A percentile compares a stretch with the other conserved stretches of the same genome.
Conservation (phyloP, 116 monocot species). For the Cymodocea nodosa region DNA sequence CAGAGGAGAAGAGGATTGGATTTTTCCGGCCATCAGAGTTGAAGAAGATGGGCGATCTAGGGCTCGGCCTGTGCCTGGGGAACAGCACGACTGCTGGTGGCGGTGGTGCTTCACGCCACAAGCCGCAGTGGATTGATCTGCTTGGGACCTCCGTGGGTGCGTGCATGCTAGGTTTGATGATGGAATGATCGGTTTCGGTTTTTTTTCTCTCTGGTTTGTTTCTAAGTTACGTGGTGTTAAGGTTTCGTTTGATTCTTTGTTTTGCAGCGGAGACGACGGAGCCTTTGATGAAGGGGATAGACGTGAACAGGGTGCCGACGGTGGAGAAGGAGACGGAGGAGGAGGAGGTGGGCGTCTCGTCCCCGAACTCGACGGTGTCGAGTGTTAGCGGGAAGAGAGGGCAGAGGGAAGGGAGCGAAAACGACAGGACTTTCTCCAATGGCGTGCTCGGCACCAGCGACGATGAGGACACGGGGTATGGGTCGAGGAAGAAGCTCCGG, state of each 20-base stretch:
- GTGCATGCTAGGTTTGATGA: neutral
- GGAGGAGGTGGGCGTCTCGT: constrained; percentile 19
- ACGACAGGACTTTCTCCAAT: constrained; percentile 1
- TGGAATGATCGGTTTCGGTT: neutral
- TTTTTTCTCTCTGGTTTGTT: neutral
- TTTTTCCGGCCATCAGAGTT: neutral
- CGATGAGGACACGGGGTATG: constrained; percentile 39
- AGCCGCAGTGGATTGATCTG: neutral
- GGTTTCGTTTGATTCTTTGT: neutral
- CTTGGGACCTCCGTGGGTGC: neutral
- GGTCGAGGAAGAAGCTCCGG: constrained; percentile 60
- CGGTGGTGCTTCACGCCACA: neutral
- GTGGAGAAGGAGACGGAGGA: constrained; percentile 15
- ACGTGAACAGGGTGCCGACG: constrained; percentile 40
- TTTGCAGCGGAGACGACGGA: constrained; percentile 4
- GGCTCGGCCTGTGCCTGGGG: constrained; percentile 12
- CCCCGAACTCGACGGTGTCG: constrained; percentile 37
- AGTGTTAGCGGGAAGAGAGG: constrained; percentile 20
- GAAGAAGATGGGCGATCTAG: constrained; percentile 11
- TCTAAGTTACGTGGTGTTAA: too few species aligned
- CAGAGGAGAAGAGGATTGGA: too few species aligned
- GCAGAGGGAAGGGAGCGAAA: constrained; percentile 5
- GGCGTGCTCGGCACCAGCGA: constrained; percentile 7
- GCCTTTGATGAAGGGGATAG: constrained; percentile 29
- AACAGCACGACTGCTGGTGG: neutral